Base-by-base conservation (phyloP, 2,329 filamentous ascomycete species). In the Fusarium decemcellulare region DNA sequence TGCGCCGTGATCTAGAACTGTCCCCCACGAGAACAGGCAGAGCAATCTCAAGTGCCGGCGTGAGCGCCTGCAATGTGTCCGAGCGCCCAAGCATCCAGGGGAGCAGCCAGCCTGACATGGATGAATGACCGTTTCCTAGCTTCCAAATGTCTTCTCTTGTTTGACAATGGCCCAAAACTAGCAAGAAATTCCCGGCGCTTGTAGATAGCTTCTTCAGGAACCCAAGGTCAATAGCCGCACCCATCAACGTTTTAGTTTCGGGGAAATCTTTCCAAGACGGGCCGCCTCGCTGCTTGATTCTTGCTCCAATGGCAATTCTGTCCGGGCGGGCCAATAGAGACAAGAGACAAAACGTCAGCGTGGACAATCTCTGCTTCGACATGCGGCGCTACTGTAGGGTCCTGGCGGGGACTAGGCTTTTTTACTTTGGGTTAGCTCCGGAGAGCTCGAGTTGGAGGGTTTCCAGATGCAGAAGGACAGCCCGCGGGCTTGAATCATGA, bases 271-370 rank as follows among this genome's bases (percentile, higher is more conserved):
- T 54, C 48, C 55, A 65, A 56, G 44, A 27, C 37, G 16, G 47
- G 56, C 44, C 18, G 34, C n/a, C n/a, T 43, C 15, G 23, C 32
- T 40, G 39, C 63, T 55, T 15, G 32, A 53, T 60, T 59, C 50
- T 42, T 14, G 18, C 15, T 37, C 15, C 42, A 37, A 53, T 55
- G 64, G 69, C 68, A 72, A 72, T 65, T 74, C 59, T 71, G 59
- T 18, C 71, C 69, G 67, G 57, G 42, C 43, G 32, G 58, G 30
- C 12, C 12, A 10, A 18, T 34, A 8, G 18, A 23, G 18, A 46
- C 44, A 36, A 23, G 18, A 23, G 18, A 23, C 18, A 23, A 23
- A 40, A 39, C 32, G 30, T 52, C 40, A 27, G 23, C 29, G 23
- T 23, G 42, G 12, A 12, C 8, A 14, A 32, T 15, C n/a, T 56